Base-by-base conservation (phyloP, 176 grass and related monocot genomes). In the Tuctoria greenei region DNA sequence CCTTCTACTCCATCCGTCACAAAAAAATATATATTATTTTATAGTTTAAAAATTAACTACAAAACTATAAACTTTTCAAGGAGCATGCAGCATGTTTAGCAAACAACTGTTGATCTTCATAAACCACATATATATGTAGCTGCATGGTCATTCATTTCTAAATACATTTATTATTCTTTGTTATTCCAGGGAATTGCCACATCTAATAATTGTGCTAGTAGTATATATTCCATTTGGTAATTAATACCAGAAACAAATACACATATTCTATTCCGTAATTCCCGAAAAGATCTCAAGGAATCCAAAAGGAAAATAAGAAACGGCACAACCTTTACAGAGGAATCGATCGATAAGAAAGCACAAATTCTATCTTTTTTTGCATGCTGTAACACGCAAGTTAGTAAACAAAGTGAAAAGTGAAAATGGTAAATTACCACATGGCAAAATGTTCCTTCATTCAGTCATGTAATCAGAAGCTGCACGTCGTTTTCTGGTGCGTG, bases 131-230 rank as follows among this genome's bases (percentile, higher is more conserved):
- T 12, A 28, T 38, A 60, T 27, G 15, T 26, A 10, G 31, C 31
- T 40, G 21, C 21, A 43, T 57, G 0, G 39, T 41, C 24, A 3
- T 13, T 2, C 11, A 42, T 61, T 12, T 12, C 11, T 38, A 37
- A 74, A 55, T 74, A 3, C 61, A 66, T 37, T 36, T 73, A 2
- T 55, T 82, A 43, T 57, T 12, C 61, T 27, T 71, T 58, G 40
- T 40, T 47, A 31, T 80, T 77, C 37, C 51, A 8, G 24, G 55
- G 31, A 66, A 38, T 54, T 77, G 34, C 55, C 67, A 21, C 24
- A 82, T 78, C 79, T 71, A 72, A 40, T 87, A 60, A 74, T 71
- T 61, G 6, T 67, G 13, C 73, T 52, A 60, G 20, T 40, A 81
- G 82, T 72, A 77, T 66, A 58, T 60, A 78, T 77, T 82, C 49